Percentiles rank a stretch among this genome's conserved stretches.
phyloP scores from a whole-genome alignment of 2,329 filamentous ascomycete species.

The Phyllosticta paracitricarpa region DNA sequence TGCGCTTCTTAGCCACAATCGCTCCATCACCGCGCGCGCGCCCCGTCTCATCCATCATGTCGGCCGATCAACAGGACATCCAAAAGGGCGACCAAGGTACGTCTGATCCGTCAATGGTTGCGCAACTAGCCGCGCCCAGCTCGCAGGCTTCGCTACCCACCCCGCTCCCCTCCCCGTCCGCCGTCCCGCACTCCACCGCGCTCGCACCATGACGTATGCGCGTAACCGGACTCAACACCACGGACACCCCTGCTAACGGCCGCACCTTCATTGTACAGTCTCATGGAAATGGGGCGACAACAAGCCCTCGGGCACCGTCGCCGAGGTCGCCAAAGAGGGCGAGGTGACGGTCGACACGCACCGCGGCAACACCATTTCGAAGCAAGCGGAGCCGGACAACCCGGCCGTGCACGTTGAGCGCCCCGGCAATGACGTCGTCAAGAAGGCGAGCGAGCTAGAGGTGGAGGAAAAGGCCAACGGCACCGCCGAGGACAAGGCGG shows the following conservation, averaged over 20 bases:
- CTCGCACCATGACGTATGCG: slow-evolving; percentile 6
- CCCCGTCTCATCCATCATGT: slow-evolving; percentile 5
- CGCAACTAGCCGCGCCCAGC: neutral
- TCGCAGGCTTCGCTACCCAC: neutral
- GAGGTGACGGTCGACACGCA: slow-evolving; percentile 52
- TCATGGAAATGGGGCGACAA: slow-evolving; percentile 52
- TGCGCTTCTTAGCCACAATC: neutral
- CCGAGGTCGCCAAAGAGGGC: slow-evolving; percentile 47
- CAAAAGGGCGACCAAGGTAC: slow-evolving; percentile 12
- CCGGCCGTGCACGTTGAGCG: slow-evolving; percentile 51
- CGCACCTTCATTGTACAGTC: slow-evolving; percentile 32
- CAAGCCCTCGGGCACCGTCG: slow-evolving; percentile 47
- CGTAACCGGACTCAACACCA: neutral
- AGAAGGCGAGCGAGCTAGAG: slow-evolving; percentile 50
- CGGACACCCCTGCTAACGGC: neutral
- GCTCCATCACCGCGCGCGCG: neutral
- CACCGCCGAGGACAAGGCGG: slow-evolving; percentile 16
- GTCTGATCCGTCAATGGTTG: neutral
- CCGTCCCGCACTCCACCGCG: neutral
- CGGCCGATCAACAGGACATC: slow-evolving; percentile 6
- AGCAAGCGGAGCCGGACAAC: slow-evolving; percentile 50
- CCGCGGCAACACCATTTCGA: slow-evolving; percentile 54
- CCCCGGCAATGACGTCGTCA: slow-evolving; percentile 55
- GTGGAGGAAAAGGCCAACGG: slow-evolving; percentile 39
- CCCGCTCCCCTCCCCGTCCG: neutral